Evolutionary conservation across 2,329 filamentous ascomycete species (phyloP), one percentile per base, ranked within the genome.

Genomic region (Trichophyton benhamiae): DNA sequence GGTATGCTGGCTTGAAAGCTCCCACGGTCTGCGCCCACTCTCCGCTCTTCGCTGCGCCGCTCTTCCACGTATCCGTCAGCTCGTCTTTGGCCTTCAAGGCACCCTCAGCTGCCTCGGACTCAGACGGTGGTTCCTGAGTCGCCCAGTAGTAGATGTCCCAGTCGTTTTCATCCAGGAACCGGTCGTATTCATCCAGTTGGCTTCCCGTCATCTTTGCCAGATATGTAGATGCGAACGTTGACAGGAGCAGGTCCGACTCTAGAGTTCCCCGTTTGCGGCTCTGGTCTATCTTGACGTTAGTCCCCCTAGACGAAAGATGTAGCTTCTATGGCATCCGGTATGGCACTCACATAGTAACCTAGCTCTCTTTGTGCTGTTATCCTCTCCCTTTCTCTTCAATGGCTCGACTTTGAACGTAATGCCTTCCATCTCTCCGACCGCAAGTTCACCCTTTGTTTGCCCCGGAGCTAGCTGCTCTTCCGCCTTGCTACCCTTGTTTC

Each of bases 141-240:
- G 89, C 90, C 94, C 94, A 99, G 81, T 99, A 99, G 81, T 99
- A 99, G 64, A 99, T 96, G 74, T 99, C 94, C 94, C 94, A 99
- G 78, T 99, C 94, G 76, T 99, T 99, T 78, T 99, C 94, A 75
- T 99, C 94, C 61, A 99, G 85, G 79, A 99, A 95, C 30, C 82
- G 79, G 74, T 97, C 92, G 78, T 94, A 97, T 75, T 95, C 84
- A 68, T 83, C 76, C 68, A 97, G 85, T 71, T 95, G 88, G 58
- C 80, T 75, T 4, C 79, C 74, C 0, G 82, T 83, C 89, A 99
- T 95, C 64, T 77, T 78, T 49, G 80, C 78, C 22, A 99, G 85
- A 75, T 95, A 82, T 60, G 80, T 79, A 67, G 92, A 84, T 66
- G 94, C 94, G 73, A 99, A 99, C 66, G 94, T 99, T 63, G 90